These are phyloP conservation scores for Blastobotrys ciferrii DNA, from an alignment of 1,139 yeast genomes.

Conservation along the genomic window DNA sequence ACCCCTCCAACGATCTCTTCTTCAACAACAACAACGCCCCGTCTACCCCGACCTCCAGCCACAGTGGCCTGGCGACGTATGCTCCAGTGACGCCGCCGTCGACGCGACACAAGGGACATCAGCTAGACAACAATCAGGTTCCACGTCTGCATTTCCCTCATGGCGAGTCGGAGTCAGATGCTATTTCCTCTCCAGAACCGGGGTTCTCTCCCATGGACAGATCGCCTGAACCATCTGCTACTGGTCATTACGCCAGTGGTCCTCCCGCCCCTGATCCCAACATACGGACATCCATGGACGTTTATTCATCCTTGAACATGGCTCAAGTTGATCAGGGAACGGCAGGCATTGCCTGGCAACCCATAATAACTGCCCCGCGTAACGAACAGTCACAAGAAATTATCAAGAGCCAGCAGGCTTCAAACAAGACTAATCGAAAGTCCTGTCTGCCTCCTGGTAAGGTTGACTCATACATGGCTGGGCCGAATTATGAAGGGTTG, in stretches of 20 bases:
- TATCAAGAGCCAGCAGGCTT: slow-evolving; percentile 32
- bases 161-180: slow-evolving; percentile 6
- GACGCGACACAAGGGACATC: slow-evolving; percentile 16
- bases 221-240: slow-evolving; percentile 3
- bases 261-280: slow-evolving; percentile 16
- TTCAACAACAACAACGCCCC: neutral
- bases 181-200: slow-evolving; percentile 14
- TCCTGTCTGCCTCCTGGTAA: slow-evolving; percentile 89
- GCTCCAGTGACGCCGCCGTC: slow-evolving; percentile 13
- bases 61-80: slow-evolving; percentile 13
- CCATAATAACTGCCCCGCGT: slow-evolving; percentile 37
- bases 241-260: neutral
- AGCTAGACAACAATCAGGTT: neutral
- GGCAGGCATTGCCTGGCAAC: slow-evolving; percentile 38
- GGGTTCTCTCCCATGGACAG: slow-evolving; percentile 12
- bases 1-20: slow-evolving; percentile 6
- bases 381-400: slow-evolving; percentile 35
- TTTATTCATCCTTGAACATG: slow-evolving; percentile 28
- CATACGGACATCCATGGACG: slow-evolving; percentile 19
- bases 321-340: slow-evolving; percentile 21
- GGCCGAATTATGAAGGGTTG: slow-evolving; percentile 64
- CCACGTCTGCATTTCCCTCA: slow-evolving; percentile 3
- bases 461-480: slow-evolving; percentile 76
- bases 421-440: slow-evolving; percentile 33
- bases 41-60: neutral